A percentile compares a stretch with the other conserved stretches of the same genome.
Conservation (phyloP, 805 yeast species). For the Candida adriatica region DNA sequence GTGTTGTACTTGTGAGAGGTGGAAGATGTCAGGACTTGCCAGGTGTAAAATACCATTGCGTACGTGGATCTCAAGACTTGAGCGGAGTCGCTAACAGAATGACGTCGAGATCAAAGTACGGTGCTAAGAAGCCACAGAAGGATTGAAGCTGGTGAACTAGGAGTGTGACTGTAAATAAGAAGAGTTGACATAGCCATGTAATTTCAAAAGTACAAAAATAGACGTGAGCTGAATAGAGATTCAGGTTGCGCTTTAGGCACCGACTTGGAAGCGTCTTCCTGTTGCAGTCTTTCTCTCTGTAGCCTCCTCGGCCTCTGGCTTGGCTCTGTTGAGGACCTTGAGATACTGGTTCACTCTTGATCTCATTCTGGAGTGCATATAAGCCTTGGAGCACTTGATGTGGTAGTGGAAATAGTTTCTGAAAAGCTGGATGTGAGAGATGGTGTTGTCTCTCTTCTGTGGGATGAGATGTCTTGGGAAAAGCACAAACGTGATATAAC, state of each 20-base stretch:
- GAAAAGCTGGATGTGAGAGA: conserved; percentile 86
- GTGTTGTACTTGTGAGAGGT: conserved; percentile 94
- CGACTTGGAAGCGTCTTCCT: conserved; percentile 24
- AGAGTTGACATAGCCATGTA: no score
- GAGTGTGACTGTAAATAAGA: background rate
- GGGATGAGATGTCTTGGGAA: conserved; percentile 72
- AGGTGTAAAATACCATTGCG: conserved; percentile 91
- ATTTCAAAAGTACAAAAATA: no score
- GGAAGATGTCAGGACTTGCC: conserved; percentile 98
- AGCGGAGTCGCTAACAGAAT: conserved; percentile 92
- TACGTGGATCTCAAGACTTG: conserved; percentile 89
- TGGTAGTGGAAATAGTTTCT: conserved; percentile 98
- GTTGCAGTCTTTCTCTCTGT: conserved; percentile 34
- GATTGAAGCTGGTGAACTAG: conserved; percentile 13
- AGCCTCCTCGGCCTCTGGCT: conserved; percentile 81
- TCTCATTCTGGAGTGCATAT: conserved; percentile 98
- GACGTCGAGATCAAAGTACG: conserved; percentile 88
- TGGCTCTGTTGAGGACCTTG: conserved; percentile 93
- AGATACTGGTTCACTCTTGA: conserved; percentile 88
- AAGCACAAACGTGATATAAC: conserved; percentile 62
- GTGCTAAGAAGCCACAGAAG: conserved; percentile 76
- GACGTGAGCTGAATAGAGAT: background rate
- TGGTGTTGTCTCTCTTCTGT: conserved; percentile 75
- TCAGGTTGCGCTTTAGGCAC: conserved; percentile 9
- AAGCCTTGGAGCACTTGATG: conserved; percentile 96